phyloP scores from a whole-genome alignment of 208 protist species.

The Angomonas ambiguus region DNA sequence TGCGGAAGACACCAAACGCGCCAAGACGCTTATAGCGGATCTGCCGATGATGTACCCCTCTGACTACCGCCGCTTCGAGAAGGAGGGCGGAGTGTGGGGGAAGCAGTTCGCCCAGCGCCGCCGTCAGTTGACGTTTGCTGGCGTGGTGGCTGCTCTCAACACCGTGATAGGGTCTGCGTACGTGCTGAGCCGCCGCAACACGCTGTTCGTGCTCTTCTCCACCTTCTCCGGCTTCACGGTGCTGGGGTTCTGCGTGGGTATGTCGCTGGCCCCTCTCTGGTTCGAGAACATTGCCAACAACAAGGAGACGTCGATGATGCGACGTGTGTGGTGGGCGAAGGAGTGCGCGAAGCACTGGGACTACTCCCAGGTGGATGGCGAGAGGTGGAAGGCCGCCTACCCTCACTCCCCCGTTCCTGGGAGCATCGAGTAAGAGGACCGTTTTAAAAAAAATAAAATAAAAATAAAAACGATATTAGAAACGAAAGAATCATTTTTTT shows the following conservation, averaged over 20 bases:
- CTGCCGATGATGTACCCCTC: constrained; percentile 86
- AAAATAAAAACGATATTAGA: too few species aligned
- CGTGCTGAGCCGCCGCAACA: constrained; percentile 66
- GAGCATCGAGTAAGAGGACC: constrained; percentile 27
- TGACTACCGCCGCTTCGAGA: constrained; percentile 81
- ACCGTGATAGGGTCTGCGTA: constrained; percentile 62
- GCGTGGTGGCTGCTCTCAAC: constrained; percentile 22
- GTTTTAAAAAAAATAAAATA: too few species aligned
- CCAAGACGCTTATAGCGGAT: constrained; percentile 72
- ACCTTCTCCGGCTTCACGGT: constrained; percentile 79
- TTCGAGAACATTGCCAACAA: constrained; percentile 83
- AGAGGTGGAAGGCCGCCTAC: constrained; percentile 51
- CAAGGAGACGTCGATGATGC: constrained; percentile 90
- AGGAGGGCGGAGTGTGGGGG: constrained; percentile 80
- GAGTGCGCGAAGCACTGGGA: constrained; percentile 89
- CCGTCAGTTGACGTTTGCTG: constrained; percentile 71
- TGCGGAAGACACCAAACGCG: constrained; percentile 28
- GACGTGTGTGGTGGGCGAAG: constrained; percentile 91
- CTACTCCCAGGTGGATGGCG: constrained; percentile 70
- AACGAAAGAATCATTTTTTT: neutral
- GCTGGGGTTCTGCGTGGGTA: constrained; percentile 78
- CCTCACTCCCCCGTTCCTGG: constrained; percentile 37
- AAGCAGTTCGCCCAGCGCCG: constrained; percentile 71
- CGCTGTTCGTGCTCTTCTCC: constrained; percentile 71
- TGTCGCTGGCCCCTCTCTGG: constrained; percentile 52